Percentiles rank a stretch among this genome's conserved stretches.
Conservation (phyloP, 179 eudicot species). For the Silene coronaria region DNA sequence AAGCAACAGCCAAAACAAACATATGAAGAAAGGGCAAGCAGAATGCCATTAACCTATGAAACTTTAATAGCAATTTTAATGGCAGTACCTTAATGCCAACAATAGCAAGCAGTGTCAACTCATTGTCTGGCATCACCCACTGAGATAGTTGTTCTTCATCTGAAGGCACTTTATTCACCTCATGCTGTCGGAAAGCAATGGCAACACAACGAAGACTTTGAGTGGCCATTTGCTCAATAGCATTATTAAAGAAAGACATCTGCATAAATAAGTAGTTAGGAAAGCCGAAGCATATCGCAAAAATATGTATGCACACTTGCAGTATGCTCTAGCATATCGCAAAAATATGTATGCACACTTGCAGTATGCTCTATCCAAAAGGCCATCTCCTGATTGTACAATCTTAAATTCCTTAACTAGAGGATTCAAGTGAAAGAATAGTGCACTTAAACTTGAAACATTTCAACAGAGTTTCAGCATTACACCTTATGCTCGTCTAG, state of each 20-base stretch:
- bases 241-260: conserved; percentile 42
- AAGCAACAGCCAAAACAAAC: not conserved
- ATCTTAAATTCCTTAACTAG: not conserved
- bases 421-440: not conserved
- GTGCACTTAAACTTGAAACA: not conserved
- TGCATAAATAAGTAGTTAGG: conserved; percentile 20
- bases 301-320: not conserved
- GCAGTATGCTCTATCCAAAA: not conserved
- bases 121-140: conserved; percentile 72
- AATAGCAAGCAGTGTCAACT: conserved; percentile 70
- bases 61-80: not conserved
- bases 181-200: conserved; percentile 51
- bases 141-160: conserved; percentile 55
- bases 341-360: not conserved
- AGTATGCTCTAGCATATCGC: not conserved
- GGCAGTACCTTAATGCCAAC: conserved; percentile 76
- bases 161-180: conserved; percentile 49
- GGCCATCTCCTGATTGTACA: not conserved
- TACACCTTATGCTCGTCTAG: conserved; percentile 68
- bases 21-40: not conserved
- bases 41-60: not conserved
- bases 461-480: not conserved
- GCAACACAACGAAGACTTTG: conserved; percentile 88
- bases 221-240: conserved; percentile 76
- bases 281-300: not conserved